phyloP scores from a whole-genome alignment of 345 rosid genomes.

The Gossypium longicalyx region DNA sequence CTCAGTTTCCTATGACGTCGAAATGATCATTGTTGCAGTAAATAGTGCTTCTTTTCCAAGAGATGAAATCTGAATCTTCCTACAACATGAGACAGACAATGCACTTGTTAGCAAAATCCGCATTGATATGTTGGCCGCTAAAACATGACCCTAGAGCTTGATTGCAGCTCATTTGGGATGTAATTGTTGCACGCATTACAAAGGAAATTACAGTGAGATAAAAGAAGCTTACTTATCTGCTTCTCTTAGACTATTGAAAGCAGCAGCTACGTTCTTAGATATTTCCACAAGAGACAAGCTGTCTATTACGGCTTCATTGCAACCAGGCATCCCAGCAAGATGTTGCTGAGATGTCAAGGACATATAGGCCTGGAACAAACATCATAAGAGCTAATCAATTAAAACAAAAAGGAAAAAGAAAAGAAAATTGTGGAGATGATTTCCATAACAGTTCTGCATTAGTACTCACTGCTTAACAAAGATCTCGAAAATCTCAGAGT shows the following conservation, averaged over 20 bases:
- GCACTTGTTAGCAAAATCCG: background rate
- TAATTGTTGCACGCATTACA: background rate
- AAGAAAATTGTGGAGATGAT: background rate
- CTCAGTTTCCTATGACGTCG: slow-evolving; percentile 25
- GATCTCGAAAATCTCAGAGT: background rate
- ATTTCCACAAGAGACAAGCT: slow-evolving; percentile 41
- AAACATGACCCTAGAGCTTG: background rate
- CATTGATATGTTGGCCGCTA: background rate
- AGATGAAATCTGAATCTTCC: slow-evolving; percentile 59
- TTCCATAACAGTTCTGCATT: background rate
- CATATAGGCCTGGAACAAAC: slow-evolving; percentile 53
- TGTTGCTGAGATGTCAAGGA: slow-evolving; percentile 24
- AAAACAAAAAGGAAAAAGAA: background rate
- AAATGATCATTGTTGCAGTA: slow-evolving; percentile 54
- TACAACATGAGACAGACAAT: slow-evolving; percentile 33
- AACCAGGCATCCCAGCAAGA: slow-evolving; percentile 11
- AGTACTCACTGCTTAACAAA: background rate
- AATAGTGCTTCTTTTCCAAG: slow-evolving; percentile 74
- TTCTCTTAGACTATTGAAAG: slow-evolving; percentile 44
- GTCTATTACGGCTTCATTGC: slow-evolving; percentile 25
- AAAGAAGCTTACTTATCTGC: slow-evolving; percentile 44
- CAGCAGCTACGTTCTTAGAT: slow-evolving; percentile 54
- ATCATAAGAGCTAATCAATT: slow-evolving; percentile 4
- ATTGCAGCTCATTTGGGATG: background rate
- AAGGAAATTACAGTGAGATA: background rate